phyloP scores from a whole-genome alignment of 2,329 filamentous ascomycete genomes.

The Nemania sp. region DNA sequence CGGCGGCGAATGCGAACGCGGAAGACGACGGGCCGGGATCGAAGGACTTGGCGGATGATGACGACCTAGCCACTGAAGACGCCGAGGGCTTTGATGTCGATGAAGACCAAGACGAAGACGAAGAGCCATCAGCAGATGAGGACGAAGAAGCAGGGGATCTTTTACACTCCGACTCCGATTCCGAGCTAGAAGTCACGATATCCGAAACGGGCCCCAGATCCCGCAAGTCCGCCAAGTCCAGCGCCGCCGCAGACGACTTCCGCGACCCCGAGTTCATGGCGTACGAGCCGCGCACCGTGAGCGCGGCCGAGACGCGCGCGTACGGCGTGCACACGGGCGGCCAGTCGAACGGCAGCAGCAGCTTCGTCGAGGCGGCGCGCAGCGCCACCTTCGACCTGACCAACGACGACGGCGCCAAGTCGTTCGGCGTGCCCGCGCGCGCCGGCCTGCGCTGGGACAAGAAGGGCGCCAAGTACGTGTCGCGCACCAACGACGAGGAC shows the following conservation, averaged over 20 bases:
- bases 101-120: slow-evolving; percentile 18
- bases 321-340: slow-evolving; percentile 87
- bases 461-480: slow-evolving; percentile 93
- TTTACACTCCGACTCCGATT: slow-evolving; percentile 59
- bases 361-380: slow-evolving; percentile 87
- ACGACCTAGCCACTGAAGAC: slow-evolving; percentile 4
- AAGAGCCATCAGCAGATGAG: slow-evolving; percentile 16
- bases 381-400: slow-evolving; percentile 89
- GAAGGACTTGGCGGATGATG: slow-evolving; percentile 37
- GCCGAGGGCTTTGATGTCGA: slow-evolving; percentile 14
- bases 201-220: slow-evolving; percentile 56
- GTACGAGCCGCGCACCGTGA: slow-evolving; percentile 81
- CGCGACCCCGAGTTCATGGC: slow-evolving; percentile 95
- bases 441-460: slow-evolving; percentile 93
- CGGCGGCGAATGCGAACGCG: slow-evolving; percentile 43
- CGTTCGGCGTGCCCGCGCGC: slow-evolving; percentile 77
- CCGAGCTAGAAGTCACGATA: slow-evolving; percentile 73
- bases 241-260: slow-evolving; percentile 41
- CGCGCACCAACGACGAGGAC: slow-evolving; percentile 90
- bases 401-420: slow-evolving; percentile 81
- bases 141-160: slow-evolving; percentile 33
- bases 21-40: slow-evolving; percentile 47
- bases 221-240: slow-evolving; percentile 13
- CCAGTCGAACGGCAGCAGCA: slow-evolving; percentile 62
- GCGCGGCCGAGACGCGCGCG: slow-evolving; percentile 84